Conservation (phyloP, 139 green algal genomes). For the Yamagishiella unicocca region DNA sequence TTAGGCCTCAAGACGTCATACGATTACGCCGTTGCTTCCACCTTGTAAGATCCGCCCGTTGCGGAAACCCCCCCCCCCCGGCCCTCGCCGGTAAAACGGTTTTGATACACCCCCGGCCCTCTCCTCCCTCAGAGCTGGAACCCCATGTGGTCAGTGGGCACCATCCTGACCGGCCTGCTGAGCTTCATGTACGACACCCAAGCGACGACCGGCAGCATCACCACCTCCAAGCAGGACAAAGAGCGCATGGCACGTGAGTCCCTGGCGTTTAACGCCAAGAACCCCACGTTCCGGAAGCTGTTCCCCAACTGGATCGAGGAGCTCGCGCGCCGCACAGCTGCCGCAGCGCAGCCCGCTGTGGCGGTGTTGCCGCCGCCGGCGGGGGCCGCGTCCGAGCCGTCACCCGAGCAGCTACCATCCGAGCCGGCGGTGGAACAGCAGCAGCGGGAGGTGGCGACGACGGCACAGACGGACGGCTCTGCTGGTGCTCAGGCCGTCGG, state of each 20-base stretch:
- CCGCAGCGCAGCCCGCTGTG: slow-evolving; percentile 18
- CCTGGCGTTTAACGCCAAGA: slow-evolving; percentile 81
- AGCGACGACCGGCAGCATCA: slow-evolving; percentile 72
- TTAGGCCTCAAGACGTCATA: too few species aligned
- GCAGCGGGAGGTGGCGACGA: slow-evolving; percentile 13
- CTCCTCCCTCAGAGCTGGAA: slow-evolving; percentile 75
- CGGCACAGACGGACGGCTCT: not conserved
- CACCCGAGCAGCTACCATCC: slow-evolving; percentile 11
- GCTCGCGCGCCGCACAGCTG: slow-evolving; percentile 50
- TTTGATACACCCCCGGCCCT: too few species aligned
- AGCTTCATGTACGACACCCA: slow-evolving; percentile 85
- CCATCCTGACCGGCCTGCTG: slow-evolving; percentile 84
- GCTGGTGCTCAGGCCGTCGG: not conserved
- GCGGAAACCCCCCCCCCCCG: too few species aligned
- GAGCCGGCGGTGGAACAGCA: not conserved
- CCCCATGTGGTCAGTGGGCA: slow-evolving; percentile 73
- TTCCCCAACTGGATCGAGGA: slow-evolving; percentile 81
- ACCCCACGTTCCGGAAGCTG: slow-evolving; percentile 82
- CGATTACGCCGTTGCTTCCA: too few species aligned
- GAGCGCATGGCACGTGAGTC: slow-evolving; percentile 69
- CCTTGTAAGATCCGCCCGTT: too few species aligned
- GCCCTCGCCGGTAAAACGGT: too few species aligned
- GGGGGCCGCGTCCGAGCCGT: not conserved
- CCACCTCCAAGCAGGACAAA: slow-evolving; percentile 59
- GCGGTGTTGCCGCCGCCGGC: not conserved